Percentiles rank a stretch among this genome's conserved stretches.
phyloP scores from a whole-genome alignment of 495 filamentous ascomycete species.

The Choiromyces venosus region DNA sequence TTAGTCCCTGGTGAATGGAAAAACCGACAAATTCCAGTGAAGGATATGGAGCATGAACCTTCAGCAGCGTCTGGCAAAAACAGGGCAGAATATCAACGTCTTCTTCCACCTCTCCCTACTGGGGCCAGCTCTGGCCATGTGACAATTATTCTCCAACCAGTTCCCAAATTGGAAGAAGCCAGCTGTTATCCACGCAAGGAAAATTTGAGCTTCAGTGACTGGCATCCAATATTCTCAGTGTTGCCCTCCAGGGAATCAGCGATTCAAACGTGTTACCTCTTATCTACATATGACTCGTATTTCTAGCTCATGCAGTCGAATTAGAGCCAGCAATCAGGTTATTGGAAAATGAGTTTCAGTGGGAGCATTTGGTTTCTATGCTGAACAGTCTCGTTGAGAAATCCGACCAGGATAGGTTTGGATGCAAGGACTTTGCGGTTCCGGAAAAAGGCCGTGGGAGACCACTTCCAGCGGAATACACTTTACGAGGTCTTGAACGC shows the following conservation, averaged over 20 bases:
- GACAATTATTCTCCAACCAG: constrained; percentile 23
- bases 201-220: constrained; percentile 13
- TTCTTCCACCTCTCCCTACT: constrained; percentile 34
- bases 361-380: too few relatives aligned
- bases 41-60: constrained; percentile 29
- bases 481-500: constrained; percentile 70
- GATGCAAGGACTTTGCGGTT: too few relatives aligned
- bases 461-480: constrained; percentile 77
- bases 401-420: too few relatives aligned
- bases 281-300: constrained; percentile 64
- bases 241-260: too few relatives aligned
- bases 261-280: constrained; percentile 62
- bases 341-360: too few relatives aligned
- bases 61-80: constrained; percentile 12
- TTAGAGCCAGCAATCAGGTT: too few relatives aligned
- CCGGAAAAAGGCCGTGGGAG: constrained; percentile 48
- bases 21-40: constrained; percentile 5
- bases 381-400: too few relatives aligned
- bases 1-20: constrained; percentile 36
- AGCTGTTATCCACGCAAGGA: constrained; percentile 9
- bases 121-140: constrained; percentile 31
- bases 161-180: constrained; percentile 12
- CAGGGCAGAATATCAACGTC: constrained; percentile 26
- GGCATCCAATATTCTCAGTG: constrained; percentile 29
- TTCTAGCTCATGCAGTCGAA: constrained; percentile 59